Percentiles rank a stretch among this genome's conserved stretches.
phyloP scores from a whole-genome alignment of 169 alveolate genomes.

The Hepatocystis sp. region DNA sequence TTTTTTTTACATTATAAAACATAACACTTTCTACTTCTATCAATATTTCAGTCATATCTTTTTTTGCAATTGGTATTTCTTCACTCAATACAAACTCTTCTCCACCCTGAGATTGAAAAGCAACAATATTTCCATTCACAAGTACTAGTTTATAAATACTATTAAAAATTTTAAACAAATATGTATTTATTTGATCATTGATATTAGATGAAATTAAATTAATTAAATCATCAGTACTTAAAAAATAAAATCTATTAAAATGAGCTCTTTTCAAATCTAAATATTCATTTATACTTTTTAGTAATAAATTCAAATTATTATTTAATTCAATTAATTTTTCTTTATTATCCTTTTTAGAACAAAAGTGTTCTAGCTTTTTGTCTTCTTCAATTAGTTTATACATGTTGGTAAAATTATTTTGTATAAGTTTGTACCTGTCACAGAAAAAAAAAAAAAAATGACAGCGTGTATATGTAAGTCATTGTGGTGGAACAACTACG shows the following conservation, averaged over 20 bases:
- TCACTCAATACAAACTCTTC: slow-evolving; percentile 47
- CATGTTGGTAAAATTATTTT: slow-evolving; percentile 42
- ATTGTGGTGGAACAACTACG: background rate
- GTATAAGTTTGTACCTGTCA: slow-evolving; percentile 51
- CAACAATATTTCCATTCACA: slow-evolving; percentile 57
- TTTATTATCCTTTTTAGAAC: slow-evolving; percentile 58
- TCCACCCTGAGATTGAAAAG: slow-evolving; percentile 66
- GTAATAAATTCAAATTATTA: slow-evolving; percentile 25
- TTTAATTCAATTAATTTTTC: slow-evolving; percentile 54
- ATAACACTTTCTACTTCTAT: slow-evolving; percentile 64
- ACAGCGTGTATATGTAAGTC: background rate
- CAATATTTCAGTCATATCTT: slow-evolving; percentile 65
- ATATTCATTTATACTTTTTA: slow-evolving; percentile 70
- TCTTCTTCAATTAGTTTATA: slow-evolving; percentile 68
- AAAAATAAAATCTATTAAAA: slow-evolving; percentile 59
- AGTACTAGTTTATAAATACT: slow-evolving; percentile 66
- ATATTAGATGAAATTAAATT: slow-evolving; percentile 67
- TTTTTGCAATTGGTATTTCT: slow-evolving; percentile 70
- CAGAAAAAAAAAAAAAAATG: background rate
- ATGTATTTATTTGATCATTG: slow-evolving; percentile 70
- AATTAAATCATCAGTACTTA: slow-evolving; percentile 72
- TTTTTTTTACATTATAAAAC: slow-evolving; percentile 67
- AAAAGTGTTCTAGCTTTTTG: slow-evolving; percentile 57
- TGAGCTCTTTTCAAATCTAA: slow-evolving; percentile 66
- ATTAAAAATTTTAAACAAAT: slow-evolving; percentile 58